These are phyloP conservation scores for Metschnikowia cerradonensis DNA, from an alignment of 805 yeast species.

Conservation along the genomic window DNA sequence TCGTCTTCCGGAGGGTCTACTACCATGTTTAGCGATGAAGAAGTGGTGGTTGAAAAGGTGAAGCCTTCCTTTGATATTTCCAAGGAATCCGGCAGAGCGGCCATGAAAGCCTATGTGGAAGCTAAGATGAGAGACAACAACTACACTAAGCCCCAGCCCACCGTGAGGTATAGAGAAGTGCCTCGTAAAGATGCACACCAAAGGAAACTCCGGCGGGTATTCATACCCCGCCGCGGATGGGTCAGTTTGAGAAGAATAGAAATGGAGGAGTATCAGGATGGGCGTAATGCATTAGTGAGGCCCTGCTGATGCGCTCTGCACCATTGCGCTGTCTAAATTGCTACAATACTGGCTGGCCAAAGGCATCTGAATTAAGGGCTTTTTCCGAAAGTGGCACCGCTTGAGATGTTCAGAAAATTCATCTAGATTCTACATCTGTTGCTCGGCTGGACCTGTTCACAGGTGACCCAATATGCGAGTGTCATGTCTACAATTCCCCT, in stretches of 20 bases:
- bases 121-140: slow-evolving; percentile 6
- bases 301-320: background rate
- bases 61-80: slow-evolving; percentile 13
- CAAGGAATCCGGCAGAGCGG: slow-evolving; percentile 12
- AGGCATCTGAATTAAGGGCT: background rate
- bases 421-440: background rate
- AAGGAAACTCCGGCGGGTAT: slow-evolving; percentile 8
- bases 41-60: background rate
- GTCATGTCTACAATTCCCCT: background rate
- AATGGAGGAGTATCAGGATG: slow-evolving; percentile 2
- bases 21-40: background rate
- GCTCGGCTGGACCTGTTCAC: background rate
- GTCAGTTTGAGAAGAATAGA: slow-evolving; percentile 3
- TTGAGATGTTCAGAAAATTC: background rate
- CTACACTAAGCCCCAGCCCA: background rate
- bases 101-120: slow-evolving; percentile 10
- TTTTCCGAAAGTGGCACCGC: no score
- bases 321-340: background rate
- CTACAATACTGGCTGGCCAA: background rate
- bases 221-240: slow-evolving; percentile 14
- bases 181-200: slow-evolving; percentile 1
- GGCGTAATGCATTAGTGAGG: slow-evolving; percentile 2
- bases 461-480: background rate
- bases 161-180: background rate
- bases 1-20: background rate